Conservation (phyloP, 1,139 yeast genomes). For the Geotrichum histeridarum region DNA sequence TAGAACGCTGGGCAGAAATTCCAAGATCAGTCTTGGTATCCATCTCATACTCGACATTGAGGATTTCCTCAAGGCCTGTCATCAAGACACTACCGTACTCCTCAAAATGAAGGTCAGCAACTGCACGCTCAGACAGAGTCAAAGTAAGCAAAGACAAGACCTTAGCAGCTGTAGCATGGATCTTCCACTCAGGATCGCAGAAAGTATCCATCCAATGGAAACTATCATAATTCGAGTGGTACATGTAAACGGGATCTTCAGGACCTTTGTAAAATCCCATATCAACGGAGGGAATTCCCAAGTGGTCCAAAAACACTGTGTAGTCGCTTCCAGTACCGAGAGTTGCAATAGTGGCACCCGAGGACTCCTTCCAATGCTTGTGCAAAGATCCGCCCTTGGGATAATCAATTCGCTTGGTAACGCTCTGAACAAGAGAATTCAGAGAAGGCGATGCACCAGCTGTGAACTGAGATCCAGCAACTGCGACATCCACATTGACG, state of each 20-base stretch:
- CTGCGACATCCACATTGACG: constrained; percentile 59
- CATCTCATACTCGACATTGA: not conserved
- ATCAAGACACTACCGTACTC: constrained; percentile 42
- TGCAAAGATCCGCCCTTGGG: constrained; percentile 45
- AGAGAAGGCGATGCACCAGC: constrained; percentile 52
- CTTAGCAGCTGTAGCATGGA: constrained; percentile 52
- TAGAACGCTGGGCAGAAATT: constrained; percentile 24
- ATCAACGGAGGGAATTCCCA: constrained; percentile 62
- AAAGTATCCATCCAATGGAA: constrained; percentile 57
- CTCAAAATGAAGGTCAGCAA: constrained; percentile 41
- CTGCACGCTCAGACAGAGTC: constrained; percentile 45
- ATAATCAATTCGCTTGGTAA: constrained; percentile 43
- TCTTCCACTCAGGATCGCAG: constrained; percentile 55
- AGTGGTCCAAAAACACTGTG: constrained; percentile 60
- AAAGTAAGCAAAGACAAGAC: constrained; percentile 47
- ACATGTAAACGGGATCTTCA: constrained; percentile 55
- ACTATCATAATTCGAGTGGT: constrained; percentile 67
- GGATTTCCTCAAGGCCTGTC: constrained; percentile 15
- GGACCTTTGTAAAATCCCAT: constrained; percentile 44
- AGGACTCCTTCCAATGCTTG: constrained; percentile 50
- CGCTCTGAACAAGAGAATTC: constrained; percentile 40
- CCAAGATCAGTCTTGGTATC: not conserved
- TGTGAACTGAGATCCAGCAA: constrained; percentile 47
- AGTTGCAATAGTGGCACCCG: constrained; percentile 40
- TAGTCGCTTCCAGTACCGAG: constrained; percentile 67